Conservation (phyloP, 495 filamentous ascomycete genomes). For the Hypoxylon fuscum region DNA sequence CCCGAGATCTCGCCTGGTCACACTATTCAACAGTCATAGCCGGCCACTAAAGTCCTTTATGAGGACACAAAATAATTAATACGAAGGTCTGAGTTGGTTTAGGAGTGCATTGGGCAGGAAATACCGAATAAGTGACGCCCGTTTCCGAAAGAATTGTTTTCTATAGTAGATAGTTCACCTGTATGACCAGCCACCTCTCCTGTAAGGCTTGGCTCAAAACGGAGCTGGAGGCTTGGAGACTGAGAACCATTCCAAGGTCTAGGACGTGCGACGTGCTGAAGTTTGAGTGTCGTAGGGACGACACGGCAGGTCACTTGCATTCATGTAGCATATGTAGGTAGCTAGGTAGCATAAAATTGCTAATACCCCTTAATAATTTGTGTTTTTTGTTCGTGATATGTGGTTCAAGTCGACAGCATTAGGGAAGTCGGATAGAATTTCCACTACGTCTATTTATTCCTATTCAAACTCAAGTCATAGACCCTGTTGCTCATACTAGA, state of each 20-base stretch:
- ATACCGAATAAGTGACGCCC: neutral
- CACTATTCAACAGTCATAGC: conserved; percentile 61
- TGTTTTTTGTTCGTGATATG: neutral
- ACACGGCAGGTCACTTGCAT: conserved; percentile 4
- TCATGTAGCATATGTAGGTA: conserved; percentile 38
- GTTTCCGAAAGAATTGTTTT: conserved; percentile 1
- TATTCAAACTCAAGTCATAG: too few relatives aligned
- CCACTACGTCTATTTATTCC: too few relatives aligned
- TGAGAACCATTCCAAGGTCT: conserved; percentile 2
- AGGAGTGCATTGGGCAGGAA: neutral
- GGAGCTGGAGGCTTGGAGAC: neutral
- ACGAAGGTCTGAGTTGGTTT: conserved; percentile 1
- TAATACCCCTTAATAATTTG: conserved; percentile 15
- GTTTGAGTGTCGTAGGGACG: conserved; percentile 3
- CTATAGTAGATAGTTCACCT: conserved; percentile 27
- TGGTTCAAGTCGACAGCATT: too few relatives aligned
- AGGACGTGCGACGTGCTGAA: conserved; percentile 4
- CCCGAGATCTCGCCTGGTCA: conserved; percentile 70
- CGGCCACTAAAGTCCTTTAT: conserved; percentile 25
- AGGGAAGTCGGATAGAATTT: too few relatives aligned
- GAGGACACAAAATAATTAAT: neutral
- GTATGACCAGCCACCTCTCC: neutral
- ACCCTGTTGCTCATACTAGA: too few relatives aligned
- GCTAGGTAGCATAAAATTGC: conserved; percentile 35
- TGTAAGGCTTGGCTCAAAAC: neutral